These are phyloP conservation scores for Metschnikowia baotianmanensis DNA, from an alignment of 805 yeast species.

Conservation along the genomic window DNA sequence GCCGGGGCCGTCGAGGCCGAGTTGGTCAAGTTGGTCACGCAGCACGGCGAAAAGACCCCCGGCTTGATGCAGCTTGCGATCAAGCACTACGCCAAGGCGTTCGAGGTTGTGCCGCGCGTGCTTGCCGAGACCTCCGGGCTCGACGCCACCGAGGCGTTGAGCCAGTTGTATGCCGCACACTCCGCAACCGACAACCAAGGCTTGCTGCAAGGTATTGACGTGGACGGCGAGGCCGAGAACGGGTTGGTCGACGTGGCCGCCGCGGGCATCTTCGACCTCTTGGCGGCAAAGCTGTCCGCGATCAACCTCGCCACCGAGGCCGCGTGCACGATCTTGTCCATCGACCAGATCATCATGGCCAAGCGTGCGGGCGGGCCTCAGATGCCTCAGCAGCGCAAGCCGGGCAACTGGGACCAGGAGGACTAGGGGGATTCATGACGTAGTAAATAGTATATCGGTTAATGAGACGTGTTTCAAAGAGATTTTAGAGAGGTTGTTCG, in stretches of 20 bases:
- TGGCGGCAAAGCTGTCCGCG: conserved; percentile 79
- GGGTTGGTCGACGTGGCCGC: conserved; percentile 71
- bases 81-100: conserved; percentile 89
- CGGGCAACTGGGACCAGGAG: conserved; percentile 95
- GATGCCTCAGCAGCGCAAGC: conserved; percentile 79
- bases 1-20: conserved; percentile 96
- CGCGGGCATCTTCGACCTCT: conserved; percentile 73
- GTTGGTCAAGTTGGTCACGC: conserved; percentile 72
- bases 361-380: conserved; percentile 98
- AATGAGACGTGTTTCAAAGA: background rate
- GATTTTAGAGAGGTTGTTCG: no score
- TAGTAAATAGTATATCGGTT: background rate
- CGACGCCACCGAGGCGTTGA: conserved; percentile 85
- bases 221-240: conserved; percentile 52
- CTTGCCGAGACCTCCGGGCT: conserved; percentile 93
- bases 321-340: conserved; percentile 82
- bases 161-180: conserved; percentile 87
- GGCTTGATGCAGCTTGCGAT: conserved; percentile 92
- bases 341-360: conserved; percentile 98
- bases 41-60: conserved; percentile 90
- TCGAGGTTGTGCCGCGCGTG: conserved; percentile 90
- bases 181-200: conserved; percentile 41
- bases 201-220: conserved; percentile 78
- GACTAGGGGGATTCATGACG: conserved; percentile 44
- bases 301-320: conserved; percentile 94